Conservation (phyloP, 2,329 filamentous ascomycete species). For the Hysterium pulicare region DNA sequence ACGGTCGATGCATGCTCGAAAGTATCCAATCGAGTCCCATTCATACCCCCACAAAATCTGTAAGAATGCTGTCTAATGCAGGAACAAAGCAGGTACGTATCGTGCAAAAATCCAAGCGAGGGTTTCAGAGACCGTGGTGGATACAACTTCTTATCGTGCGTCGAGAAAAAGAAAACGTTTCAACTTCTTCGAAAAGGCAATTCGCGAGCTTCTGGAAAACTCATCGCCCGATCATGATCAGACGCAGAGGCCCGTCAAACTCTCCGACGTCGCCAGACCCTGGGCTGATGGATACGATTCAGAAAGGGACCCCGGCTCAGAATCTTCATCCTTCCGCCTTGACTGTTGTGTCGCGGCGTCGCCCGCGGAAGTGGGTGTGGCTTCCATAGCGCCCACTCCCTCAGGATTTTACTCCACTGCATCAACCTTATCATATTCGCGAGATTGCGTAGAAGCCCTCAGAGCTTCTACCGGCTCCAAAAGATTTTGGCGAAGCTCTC, state of each 20-base stretch:
- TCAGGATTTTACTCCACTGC: constrained; percentile 23
- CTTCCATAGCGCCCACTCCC: constrained; percentile 33
- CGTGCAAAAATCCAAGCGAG: neutral
- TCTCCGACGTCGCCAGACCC: constrained; percentile 5
- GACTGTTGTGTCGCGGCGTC: constrained; percentile 17
- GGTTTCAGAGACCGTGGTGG: constrained; percentile 2
- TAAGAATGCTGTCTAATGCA: constrained; percentile 34
- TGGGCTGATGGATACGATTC: constrained; percentile 22
- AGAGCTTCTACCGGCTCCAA: constrained; percentile 29
- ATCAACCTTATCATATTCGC: constrained; percentile 35
- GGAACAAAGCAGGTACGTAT: constrained; percentile 40
- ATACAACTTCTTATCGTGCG: neutral
- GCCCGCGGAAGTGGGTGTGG: constrained; percentile 33
- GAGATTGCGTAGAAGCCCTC: constrained; percentile 26
- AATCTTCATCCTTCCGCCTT: constrained; percentile 24
- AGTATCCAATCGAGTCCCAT: constrained; percentile 22
- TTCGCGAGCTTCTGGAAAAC: constrained; percentile 2
- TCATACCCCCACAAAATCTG: constrained; percentile 11
- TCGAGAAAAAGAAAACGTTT: neutral
- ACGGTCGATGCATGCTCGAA: constrained; percentile 22
- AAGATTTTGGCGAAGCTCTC: constrained; percentile 19
- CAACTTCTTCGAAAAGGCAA: neutral
- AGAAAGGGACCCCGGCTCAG: constrained; percentile 23
- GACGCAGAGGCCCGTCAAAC: constrained; percentile 17
- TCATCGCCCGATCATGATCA: constrained; percentile 20